Evolutionary conservation across 1,139 yeast genomes (phyloP).

Genomic region (Blastobotrys raffinosifermentans): DNA sequence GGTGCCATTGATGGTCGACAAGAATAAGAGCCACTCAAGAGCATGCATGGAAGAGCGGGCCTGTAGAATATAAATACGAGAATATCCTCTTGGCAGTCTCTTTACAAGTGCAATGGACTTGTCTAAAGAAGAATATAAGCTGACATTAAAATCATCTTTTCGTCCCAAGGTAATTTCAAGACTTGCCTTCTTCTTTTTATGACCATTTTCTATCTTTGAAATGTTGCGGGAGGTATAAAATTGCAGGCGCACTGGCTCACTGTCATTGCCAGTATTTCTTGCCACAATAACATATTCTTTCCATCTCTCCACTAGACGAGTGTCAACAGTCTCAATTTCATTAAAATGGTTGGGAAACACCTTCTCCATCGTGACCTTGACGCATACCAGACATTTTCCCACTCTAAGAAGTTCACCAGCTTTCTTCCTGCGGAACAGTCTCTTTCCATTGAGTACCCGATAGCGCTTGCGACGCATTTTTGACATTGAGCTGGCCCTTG

Average conservation of each 20-base stretch:
- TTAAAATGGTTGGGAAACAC: slow-evolving; percentile 32
- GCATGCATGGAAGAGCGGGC: slow-evolving; percentile 46
- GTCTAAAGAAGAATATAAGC: slow-evolving; percentile 61
- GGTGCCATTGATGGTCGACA: slow-evolving; percentile 41
- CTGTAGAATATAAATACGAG: slow-evolving; percentile 46
- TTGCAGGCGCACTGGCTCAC: slow-evolving; percentile 52
- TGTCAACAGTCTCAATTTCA: slow-evolving; percentile 47
- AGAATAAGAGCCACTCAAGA: slow-evolving; percentile 56
- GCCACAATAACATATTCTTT: slow-evolving; percentile 65
- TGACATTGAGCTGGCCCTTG: neutral
- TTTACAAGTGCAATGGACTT: slow-evolving; percentile 56
- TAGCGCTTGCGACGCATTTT: neutral
- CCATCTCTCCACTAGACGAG: slow-evolving; percentile 67
- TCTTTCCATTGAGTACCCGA: slow-evolving; percentile 8
- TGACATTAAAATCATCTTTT: slow-evolving; percentile 37
- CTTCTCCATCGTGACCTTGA: slow-evolving; percentile 37
- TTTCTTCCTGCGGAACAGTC: slow-evolving; percentile 20
- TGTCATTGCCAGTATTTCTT: slow-evolving; percentile 47
- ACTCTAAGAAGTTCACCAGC: slow-evolving; percentile 60
- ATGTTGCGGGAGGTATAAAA: slow-evolving; percentile 48
- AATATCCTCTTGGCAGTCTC: slow-evolving; percentile 1
- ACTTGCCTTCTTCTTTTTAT: slow-evolving; percentile 25
- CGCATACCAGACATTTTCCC: slow-evolving; percentile 61
- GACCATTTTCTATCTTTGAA: slow-evolving; percentile 28
- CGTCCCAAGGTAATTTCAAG: slow-evolving; percentile 20